Conservation (phyloP, 2,329 filamentous ascomycete species). For the Aureobasidium sp. region DNA sequence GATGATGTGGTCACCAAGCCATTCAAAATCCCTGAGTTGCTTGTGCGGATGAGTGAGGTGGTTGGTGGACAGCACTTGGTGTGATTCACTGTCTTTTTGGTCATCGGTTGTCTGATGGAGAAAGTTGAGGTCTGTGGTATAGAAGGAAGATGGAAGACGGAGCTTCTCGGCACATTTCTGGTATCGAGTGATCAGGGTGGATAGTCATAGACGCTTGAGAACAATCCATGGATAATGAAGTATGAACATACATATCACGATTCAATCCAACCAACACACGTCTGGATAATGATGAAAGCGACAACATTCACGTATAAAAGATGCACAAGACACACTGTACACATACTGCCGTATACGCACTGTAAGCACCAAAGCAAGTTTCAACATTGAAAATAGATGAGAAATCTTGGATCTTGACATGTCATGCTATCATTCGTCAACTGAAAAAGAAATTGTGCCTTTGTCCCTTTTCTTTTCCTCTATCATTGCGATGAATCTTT, state of each 20-base stretch:
- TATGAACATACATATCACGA: neutral
- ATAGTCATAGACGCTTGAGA: neutral
- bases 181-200: neutral
- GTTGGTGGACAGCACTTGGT: slow-evolving; percentile 9
- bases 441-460: no score
- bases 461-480: no score
- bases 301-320: no score
- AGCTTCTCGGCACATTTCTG: neutral
- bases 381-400: no score
- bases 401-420: no score
- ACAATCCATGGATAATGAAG: neutral
- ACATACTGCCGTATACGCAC: no score
- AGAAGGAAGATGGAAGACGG: neutral
- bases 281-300: no score
- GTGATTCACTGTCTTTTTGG: neutral
- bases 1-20: slow-evolving; percentile 28
- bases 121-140: neutral
- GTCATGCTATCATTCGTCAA: no score
- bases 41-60: slow-evolving; percentile 25
- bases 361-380: no score
- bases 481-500: no score
- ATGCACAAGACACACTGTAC: no score
- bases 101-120: neutral
- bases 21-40: slow-evolving; percentile 26
- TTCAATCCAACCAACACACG: no score